Percentiles rank a stretch among this genome's conserved stretches.
phyloP scores from a whole-genome alignment of 768 basidiomycete species.

The Collybiopsis luxurians region DNA sequence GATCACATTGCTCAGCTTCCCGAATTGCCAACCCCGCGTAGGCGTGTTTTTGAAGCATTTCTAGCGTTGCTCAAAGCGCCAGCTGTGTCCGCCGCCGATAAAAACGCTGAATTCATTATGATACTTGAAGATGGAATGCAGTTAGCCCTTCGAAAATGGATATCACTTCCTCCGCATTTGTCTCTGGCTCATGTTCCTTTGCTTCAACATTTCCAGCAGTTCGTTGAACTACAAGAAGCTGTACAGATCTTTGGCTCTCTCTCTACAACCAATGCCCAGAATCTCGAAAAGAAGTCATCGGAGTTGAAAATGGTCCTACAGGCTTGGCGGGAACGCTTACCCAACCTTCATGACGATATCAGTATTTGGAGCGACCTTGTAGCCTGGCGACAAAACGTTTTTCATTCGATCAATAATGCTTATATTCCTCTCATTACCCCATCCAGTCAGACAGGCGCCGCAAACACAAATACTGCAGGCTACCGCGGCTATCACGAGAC shows the following conservation, averaged over 20 bases:
- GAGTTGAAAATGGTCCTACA: constrained; percentile 96
- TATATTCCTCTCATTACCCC: constrained; percentile 87
- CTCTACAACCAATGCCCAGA: constrained; percentile 79
- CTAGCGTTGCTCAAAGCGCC: constrained; percentile 86
- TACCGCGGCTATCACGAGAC: constrained; percentile 99
- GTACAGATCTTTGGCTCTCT: constrained; percentile 92
- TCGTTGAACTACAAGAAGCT: constrained; percentile 96
- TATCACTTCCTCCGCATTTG: constrained; percentile 78
- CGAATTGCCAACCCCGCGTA: constrained; percentile 90
- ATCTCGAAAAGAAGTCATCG: constrained; percentile 91
- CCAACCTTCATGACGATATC: constrained; percentile 95
- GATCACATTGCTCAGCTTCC: constrained; percentile 76
- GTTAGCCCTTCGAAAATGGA: constrained; percentile 94
- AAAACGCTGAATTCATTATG: constrained; percentile 84
- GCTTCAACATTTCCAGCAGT: constrained; percentile 97
- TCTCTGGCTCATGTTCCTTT: constrained; percentile 93
- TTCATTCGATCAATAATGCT: constrained; percentile 93
- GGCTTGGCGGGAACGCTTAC: constrained; percentile 95
- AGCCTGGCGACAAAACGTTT: constrained; percentile 98
- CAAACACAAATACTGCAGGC: constrained; percentile 77
- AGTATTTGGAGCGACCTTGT: constrained; percentile 99
- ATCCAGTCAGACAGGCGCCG: constrained; percentile 14
- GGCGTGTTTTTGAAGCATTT: constrained; percentile 96
- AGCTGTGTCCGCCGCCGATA: constrained; percentile 57
- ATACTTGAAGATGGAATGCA: constrained; percentile 97